These are phyloP conservation scores for Emiliania huxleyi DNA, from an alignment of 78 protist species.

Conservation along the genomic window DNA sequence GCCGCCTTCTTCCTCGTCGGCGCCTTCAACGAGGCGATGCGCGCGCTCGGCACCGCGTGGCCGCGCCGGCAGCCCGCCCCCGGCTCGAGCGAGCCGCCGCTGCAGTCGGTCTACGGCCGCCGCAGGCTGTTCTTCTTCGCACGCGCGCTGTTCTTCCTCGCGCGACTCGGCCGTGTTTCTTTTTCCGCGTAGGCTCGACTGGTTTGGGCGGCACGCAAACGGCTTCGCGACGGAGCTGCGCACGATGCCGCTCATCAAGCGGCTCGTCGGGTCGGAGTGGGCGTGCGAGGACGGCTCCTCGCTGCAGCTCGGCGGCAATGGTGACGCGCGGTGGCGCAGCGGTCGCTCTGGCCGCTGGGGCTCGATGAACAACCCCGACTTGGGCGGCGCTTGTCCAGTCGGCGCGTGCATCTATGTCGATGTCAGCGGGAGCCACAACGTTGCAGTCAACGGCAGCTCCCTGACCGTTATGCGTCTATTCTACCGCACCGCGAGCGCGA, in stretches of 20 bases:
- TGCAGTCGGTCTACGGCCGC: background rate
- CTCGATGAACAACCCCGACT: background rate
- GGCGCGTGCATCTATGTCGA: background rate
- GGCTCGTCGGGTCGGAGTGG: background rate
- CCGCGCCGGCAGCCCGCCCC: background rate
- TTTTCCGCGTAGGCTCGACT: background rate
- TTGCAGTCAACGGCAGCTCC: no score
- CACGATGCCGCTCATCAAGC: background rate
- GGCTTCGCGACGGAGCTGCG: background rate
- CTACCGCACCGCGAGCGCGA: no score
- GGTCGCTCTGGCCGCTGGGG: background rate
- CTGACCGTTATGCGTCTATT: no score
- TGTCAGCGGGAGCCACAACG: background rate
- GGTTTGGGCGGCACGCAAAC: background rate
- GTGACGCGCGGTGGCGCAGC: background rate
- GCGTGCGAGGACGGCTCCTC: background rate
- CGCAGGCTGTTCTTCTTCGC: no score
- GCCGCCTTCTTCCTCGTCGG: background rate
- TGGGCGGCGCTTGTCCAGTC: background rate
- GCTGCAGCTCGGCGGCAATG: background rate
- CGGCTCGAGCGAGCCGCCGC: background rate
- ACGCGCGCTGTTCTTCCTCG: no score
- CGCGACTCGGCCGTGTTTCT: no score
- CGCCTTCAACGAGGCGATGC: slow-evolving; percentile 18
- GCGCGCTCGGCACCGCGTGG: background rate